Conservation (phyloP, 2,329 filamentous ascomycete species). For the Fusarium sp. region DNA sequence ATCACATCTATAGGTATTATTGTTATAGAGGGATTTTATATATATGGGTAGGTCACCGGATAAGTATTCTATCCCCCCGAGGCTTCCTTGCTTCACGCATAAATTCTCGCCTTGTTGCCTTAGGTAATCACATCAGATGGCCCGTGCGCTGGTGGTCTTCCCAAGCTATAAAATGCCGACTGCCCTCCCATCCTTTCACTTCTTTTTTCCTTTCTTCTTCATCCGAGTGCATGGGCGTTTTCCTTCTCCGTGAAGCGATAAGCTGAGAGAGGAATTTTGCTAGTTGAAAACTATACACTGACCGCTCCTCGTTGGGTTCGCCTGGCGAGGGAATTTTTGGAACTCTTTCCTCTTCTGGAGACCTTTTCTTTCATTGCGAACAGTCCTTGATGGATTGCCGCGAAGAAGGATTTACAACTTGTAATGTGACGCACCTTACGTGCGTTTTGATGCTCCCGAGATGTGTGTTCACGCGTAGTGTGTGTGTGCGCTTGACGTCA, state of each 20-base stretch:
- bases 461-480: too few species aligned
- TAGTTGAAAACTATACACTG: constrained; percentile 87
- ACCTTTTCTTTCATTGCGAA: constrained; percentile 58
- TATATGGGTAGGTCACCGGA: too few species aligned
- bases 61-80: too few species aligned
- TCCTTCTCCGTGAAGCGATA: constrained; percentile 72
- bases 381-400: constrained; percentile 51
- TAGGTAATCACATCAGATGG: constrained; percentile 34
- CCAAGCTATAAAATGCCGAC: constrained; percentile 52
- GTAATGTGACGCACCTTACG: too few species aligned
- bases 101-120: constrained; percentile 24
- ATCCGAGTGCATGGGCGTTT: constrained; percentile 78
- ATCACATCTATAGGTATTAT: too few species aligned
- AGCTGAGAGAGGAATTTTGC: constrained; percentile 84
- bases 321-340: constrained; percentile 81
- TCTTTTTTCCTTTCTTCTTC: constrained; percentile 61
- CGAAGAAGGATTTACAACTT: too few species aligned
- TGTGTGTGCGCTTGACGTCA: too few species aligned
- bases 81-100: constrained; percentile 33
- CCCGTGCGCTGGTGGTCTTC: constrained; percentile 36
- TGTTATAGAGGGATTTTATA: too few species aligned
- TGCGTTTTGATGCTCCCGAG: too few species aligned
- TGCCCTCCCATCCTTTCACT: constrained; percentile 47
- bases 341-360: constrained; percentile 52
- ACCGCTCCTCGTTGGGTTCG: constrained; percentile 76